Evolutionary conservation across 352 stramenopile genomes (phyloP).

Genomic region (Phytophthora colocasiae): DNA sequence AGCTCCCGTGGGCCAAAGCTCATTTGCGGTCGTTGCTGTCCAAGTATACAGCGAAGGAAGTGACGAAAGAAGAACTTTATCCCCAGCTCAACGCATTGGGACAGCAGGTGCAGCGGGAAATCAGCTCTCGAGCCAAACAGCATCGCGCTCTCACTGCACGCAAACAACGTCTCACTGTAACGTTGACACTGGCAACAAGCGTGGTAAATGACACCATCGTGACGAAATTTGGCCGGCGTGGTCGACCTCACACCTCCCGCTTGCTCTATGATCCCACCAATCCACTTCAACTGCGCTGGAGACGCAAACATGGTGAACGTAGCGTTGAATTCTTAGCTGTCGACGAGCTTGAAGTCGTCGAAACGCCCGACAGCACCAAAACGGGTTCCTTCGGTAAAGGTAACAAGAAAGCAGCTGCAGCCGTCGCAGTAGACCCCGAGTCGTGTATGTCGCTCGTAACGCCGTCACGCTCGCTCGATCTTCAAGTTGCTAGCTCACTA

Average conservation of each 20-base stretch:
- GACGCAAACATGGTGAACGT: conserved; percentile 79
- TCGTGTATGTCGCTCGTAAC: conserved; percentile 69
- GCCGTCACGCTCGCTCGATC: conserved; percentile 55
- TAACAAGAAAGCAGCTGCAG: conserved; percentile 58
- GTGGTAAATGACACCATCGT: conserved; percentile 74
- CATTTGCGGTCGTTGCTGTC: conserved; percentile 70
- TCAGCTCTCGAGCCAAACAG: conserved; percentile 48
- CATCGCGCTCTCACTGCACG: conserved; percentile 52
- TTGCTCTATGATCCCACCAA: conserved; percentile 72
- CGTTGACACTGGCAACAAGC: conserved; percentile 63
- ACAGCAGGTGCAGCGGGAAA: conserved; percentile 70
- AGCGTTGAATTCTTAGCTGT: conserved; percentile 66
- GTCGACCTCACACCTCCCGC: conserved; percentile 76
- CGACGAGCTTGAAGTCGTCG: conserved; percentile 58
- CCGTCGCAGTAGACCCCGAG: conserved; percentile 49
- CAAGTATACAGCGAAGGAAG: conserved; percentile 76
- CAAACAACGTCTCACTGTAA: conserved; percentile 73
- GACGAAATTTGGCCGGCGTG: conserved; percentile 75
- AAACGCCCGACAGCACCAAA: conserved; percentile 22
- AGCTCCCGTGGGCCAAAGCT: conserved; percentile 84
- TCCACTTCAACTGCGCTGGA: conserved; percentile 75
- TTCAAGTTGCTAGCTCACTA: conserved; percentile 69
- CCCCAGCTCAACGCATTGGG: conserved; percentile 78
- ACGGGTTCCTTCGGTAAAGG: conserved; percentile 31
- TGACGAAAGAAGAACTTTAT: conserved; percentile 80